Percentiles rank a stretch among this genome's conserved stretches.
Evolutionary conservation across 768 basidiomycete genomes (phyloP).

Genomic region (Podaxis mareebaensis): DNA sequence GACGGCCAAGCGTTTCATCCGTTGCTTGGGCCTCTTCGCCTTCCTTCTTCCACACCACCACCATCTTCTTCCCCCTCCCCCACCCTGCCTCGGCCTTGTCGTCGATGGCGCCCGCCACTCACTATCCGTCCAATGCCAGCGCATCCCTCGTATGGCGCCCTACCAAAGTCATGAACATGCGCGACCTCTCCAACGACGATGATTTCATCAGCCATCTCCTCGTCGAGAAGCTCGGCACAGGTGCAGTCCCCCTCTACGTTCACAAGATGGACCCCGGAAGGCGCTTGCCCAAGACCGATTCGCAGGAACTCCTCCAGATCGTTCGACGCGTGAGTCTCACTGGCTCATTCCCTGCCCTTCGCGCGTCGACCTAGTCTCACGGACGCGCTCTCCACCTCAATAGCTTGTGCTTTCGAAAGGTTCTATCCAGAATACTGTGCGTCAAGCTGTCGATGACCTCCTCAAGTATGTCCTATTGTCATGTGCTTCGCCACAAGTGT

Average conservation of each 20-base stretch:
- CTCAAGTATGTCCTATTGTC: slow-evolving; percentile 56
- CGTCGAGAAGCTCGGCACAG: slow-evolving; percentile 86
- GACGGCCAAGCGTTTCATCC: slow-evolving; percentile 1
- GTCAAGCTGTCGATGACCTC: slow-evolving; percentile 76
- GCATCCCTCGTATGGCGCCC: slow-evolving; percentile 63
- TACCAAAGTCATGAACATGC: slow-evolving; percentile 89
- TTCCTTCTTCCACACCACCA: slow-evolving; percentile 24
- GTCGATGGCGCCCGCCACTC: slow-evolving; percentile 19
- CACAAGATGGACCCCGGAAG: slow-evolving; percentile 88
- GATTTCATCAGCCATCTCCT: slow-evolving; percentile 89
- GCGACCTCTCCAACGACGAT: slow-evolving; percentile 87
- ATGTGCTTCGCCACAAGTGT: slow-evolving; percentile 23
- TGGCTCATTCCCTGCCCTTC: slow-evolving; percentile 13
- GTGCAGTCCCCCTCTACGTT: slow-evolving; percentile 75
- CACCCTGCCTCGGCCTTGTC: slow-evolving; percentile 20
- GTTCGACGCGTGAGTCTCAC: slow-evolving; percentile 68
- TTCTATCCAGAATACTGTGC: slow-evolving; percentile 56
- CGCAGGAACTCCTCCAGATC: slow-evolving; percentile 65
- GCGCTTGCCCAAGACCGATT: slow-evolving; percentile 73
- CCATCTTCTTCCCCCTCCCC: slow-evolving; percentile 20
- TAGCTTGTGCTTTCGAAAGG: slow-evolving; percentile 64
- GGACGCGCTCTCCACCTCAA: slow-evolving; percentile 17
- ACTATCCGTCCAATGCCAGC: slow-evolving; percentile 20
- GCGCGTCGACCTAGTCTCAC: slow-evolving; percentile 7
- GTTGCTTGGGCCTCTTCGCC: slow-evolving; percentile 5